Evolutionary conservation across 2,329 filamentous ascomycete species (phyloP), one percentile per base, ranked within the genome.

Genomic region (Tolypocladium endophyticum): DNA sequence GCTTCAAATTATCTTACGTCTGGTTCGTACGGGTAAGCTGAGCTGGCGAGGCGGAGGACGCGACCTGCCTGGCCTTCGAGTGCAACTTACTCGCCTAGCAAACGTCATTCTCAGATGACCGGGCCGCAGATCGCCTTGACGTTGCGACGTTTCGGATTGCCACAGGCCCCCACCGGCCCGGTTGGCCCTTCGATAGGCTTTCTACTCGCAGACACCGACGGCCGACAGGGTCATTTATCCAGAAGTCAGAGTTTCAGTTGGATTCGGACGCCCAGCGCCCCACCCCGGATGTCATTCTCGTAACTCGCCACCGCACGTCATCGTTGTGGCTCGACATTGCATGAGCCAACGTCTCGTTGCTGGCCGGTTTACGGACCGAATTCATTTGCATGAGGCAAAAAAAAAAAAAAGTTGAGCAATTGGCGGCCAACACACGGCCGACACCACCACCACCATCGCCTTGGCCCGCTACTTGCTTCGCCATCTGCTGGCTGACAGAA

Each of bases 141-240:
- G 16, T 20, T 11, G 16, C 45, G 9, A n/a, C 45, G 56, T 50
- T 50, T 52, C 33, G 56, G 18, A 25, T 28, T 43, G 41, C 56
- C 30, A 38, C 56, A 35, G 56, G 43, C 28, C 28, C 25, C 50
- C 47, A 28, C 16, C 35, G 2, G 11, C n/a, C 35, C 57, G n/a
- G 35, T 58, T 58, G 50, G 50, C 50, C 57, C 45, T 55, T 38
- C n/a, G n/a, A n/a, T n/a, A n/a, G n/a, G n/a, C n/a, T n/a, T n/a
- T n/a, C n/a, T n/a, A n/a, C n/a, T n/a, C n/a, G n/a, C n/a, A n/a
- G n/a, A n/a, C n/a, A n/a, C n/a, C n/a, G n/a, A n/a, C n/a, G n/a
- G n/a, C 35, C 45, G 57, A 54, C 45, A 38, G 38, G 43, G 11
- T 12, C n/a, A 6, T 25, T 18, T 47, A 33, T 20, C 23, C 5